These are phyloP conservation scores for Trametes polyzona DNA, from an alignment of 1,284 basidiomycete genomes.

Conservation along the genomic window DNA sequence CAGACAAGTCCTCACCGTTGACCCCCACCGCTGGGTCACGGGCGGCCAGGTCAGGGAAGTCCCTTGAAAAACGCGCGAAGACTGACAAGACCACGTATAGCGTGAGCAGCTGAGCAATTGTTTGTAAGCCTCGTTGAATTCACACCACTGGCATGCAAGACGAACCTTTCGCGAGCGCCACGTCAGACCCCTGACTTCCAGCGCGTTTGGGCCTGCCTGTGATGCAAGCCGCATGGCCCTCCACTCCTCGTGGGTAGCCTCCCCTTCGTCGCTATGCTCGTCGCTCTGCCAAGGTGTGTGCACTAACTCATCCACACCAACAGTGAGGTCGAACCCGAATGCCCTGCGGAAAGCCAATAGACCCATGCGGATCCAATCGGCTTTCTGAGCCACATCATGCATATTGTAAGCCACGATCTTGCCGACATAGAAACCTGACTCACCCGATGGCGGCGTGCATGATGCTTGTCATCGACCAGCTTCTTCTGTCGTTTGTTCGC, in stretches of 20 bases:
- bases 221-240: no score
- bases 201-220: not conserved
- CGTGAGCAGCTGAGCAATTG: not conserved
- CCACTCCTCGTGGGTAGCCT: not conserved
- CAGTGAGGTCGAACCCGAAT: not conserved
- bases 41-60: not conserved
- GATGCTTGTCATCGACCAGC: not conserved
- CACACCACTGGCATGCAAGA: not conserved
- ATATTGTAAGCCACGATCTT: no score
- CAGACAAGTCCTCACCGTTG: no score
- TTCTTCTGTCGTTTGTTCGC: not conserved
- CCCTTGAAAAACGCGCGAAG: not conserved
- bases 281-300: not conserved
- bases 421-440: not conserved
- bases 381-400: not conserved
- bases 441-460: conserved; percentile 1
- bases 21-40: not conserved
- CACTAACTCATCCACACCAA: not conserved
- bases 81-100: not conserved
- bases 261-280: not conserved
- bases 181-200: not conserved
- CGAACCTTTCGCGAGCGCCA: not conserved
- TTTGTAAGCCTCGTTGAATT: not conserved
- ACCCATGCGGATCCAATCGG: not conserved
- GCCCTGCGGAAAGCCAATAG: not conserved